A percentile compares a stretch with the other conserved stretches of the same genome.
phyloP scores from a whole-genome alignment of 179 eudicot species.

The Silene vulgaris region DNA sequence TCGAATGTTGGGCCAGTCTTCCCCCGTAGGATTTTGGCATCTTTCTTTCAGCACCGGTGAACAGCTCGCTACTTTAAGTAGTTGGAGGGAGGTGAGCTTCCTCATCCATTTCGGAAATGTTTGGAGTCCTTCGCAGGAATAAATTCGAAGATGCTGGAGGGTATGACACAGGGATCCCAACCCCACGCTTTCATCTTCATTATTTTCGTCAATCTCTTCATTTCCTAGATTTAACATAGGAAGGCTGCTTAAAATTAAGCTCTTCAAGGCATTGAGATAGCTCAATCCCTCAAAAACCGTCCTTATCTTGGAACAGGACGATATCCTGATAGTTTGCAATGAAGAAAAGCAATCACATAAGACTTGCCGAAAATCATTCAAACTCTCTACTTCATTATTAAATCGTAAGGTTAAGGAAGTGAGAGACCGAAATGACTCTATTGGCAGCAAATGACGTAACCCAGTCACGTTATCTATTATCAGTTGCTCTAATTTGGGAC shows the following conservation, averaged over 20 bases:
- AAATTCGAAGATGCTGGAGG: slow-evolving; percentile 9
- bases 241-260: neutral
- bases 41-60: neutral
- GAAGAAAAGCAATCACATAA: slow-evolving; percentile 14
- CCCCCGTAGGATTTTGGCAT: slow-evolving; percentile 17
- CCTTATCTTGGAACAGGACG: neutral
- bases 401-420: neutral
- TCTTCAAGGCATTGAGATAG: slow-evolving; percentile 22
- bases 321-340: neutral
- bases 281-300: slow-evolving; percentile 4
- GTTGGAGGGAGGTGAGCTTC: slow-evolving; percentile 27
- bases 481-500: neutral
- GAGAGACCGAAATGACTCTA: slow-evolving; percentile 8
- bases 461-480: neutral
- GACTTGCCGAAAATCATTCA: neutral
- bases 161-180: slow-evolving; percentile 14
- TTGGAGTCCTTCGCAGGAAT: neutral
- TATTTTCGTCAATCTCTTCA: neutral
- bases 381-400: neutral
- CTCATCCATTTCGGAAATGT: slow-evolving; percentile 28
- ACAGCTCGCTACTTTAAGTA: neutral
- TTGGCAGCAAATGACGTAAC: neutral
- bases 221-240: neutral
- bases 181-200: neutral
- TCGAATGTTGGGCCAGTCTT: slow-evolving; percentile 27